Conservation (phyloP, 2,329 filamentous ascomycete species). For the Hymenoscyphus fructigenus region DNA sequence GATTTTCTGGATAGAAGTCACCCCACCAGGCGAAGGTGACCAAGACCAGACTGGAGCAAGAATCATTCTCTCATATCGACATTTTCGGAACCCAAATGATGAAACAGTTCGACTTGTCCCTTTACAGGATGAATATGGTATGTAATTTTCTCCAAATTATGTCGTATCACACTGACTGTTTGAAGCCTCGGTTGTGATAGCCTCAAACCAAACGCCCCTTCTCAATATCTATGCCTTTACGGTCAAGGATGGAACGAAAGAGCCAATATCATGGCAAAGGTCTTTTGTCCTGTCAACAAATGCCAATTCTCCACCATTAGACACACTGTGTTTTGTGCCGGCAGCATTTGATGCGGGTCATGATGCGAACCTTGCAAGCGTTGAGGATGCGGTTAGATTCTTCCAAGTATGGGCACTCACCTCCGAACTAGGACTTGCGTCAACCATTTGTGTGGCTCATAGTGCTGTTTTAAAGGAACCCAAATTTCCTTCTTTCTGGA, state of each 20-base stretch:
- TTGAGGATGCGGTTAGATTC: conserved; percentile 41
- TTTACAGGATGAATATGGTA: conserved; percentile 27
- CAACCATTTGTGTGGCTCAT: conserved; percentile 38
- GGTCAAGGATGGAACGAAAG: neutral
- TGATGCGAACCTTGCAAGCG: conserved; percentile 24
- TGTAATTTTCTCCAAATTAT: neutral
- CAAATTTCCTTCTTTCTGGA: conserved; percentile 3
- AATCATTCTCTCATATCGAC: conserved; percentile 45
- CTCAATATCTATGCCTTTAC: conserved; percentile 34
- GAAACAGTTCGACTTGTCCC: conserved; percentile 43
- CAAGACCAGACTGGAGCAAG: conserved; percentile 21
- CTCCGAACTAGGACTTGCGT: conserved; percentile 45
- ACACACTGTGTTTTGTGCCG: conserved; percentile 19
- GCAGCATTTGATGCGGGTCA: conserved; percentile 14
- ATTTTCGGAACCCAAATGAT: conserved; percentile 43
- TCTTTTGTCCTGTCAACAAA: conserved; percentile 21
- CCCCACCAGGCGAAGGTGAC: conserved; percentile 20
- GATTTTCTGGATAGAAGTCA: conserved; percentile 35
- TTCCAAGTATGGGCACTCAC: conserved; percentile 48
- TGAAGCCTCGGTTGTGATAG: conserved; percentile 29
- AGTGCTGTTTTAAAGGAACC: neutral
- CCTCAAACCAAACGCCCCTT: conserved; percentile 26
- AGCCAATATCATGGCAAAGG: conserved; percentile 22
- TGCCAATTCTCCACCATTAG: neutral
- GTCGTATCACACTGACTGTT: conserved; percentile 17